Conservation (phyloP, 176 grass and related monocot species). For the Raddia distichophylla region DNA sequence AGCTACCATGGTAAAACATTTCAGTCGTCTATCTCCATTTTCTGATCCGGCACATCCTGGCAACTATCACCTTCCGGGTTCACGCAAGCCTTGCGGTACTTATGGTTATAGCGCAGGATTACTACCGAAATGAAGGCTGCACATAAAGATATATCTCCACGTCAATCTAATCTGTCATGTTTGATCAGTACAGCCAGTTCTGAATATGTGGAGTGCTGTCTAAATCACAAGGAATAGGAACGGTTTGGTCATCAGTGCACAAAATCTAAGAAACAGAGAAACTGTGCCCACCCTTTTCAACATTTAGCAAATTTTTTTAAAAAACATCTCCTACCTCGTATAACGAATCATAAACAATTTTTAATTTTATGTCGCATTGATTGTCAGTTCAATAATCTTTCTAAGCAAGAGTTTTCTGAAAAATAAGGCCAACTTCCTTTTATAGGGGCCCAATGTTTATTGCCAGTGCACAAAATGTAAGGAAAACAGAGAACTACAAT, state of each 20-base stretch:
- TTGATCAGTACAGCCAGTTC: background rate
- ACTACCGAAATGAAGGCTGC: conserved; percentile 79
- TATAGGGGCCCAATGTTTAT: too few relatives aligned
- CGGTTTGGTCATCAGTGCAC: background rate
- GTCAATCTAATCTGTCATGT: background rate
- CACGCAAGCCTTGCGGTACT: conserved; percentile 42
- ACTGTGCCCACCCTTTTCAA: background rate
- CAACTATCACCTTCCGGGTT: conserved; percentile 24
- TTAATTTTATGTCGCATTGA: background rate
- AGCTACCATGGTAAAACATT: too few relatives aligned
- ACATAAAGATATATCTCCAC: conserved; percentile 27
- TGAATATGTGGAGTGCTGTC: background rate
- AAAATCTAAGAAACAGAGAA: too few relatives aligned
- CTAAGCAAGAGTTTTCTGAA: background rate
- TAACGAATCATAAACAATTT: too few relatives aligned
- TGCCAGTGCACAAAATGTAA: too few relatives aligned
- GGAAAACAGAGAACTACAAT: too few relatives aligned
- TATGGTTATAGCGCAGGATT: conserved; percentile 64
- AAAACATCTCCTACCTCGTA: background rate
- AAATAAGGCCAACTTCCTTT: background rate
- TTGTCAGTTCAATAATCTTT: background rate
- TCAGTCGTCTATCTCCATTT: conserved; percentile 31
- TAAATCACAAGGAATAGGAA: background rate
- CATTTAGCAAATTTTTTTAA: background rate
- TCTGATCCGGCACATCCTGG: conserved; percentile 49